A percentile compares a stretch with the other conserved stretches of the same genome.
Evolutionary conservation across 1,284 basidiomycete genomes (phyloP).

Genomic region (Moesziomyces parantarcticus): DNA sequence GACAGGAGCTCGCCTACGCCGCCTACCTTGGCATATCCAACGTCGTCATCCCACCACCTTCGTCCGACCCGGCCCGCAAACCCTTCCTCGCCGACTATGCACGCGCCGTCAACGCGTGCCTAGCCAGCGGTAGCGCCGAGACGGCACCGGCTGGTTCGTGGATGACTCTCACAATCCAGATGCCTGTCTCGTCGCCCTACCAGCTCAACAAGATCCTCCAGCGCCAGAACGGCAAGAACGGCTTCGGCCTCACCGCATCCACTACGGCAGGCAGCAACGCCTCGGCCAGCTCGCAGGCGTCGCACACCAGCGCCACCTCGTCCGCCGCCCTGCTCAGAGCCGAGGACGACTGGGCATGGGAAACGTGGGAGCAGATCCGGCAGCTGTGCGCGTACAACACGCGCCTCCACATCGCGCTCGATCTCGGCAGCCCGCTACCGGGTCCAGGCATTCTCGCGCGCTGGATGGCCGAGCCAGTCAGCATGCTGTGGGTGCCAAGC

Average conservation of each 20-base stretch:
- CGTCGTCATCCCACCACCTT: slow-evolving; percentile 88
- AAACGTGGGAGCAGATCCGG: slow-evolving; percentile 95
- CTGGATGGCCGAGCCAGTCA: slow-evolving; percentile 92
- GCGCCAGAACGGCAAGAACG: slow-evolving; percentile 39
- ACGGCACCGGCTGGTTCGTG: slow-evolving; percentile 49
- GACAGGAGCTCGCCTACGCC: slow-evolving; percentile 92
- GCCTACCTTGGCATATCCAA: slow-evolving; percentile 88
- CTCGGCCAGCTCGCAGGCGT: slow-evolving; percentile 37
- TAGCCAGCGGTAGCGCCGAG: slow-evolving; percentile 52
- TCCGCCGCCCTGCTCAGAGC: slow-evolving; percentile 78
- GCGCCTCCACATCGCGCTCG: slow-evolving; percentile 81
- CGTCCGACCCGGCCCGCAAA: slow-evolving; percentile 73
- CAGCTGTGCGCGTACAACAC: slow-evolving; percentile 87
- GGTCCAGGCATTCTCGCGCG: slow-evolving; percentile 75
- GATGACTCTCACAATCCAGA: slow-evolving; percentile 59
- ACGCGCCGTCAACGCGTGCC: slow-evolving; percentile 75
- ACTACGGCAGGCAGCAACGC: slow-evolving; percentile 35
- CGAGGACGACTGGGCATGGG: slow-evolving; percentile 75
- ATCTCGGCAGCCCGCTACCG: slow-evolving; percentile 82
- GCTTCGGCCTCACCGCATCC: slow-evolving; percentile 30
- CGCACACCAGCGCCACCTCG: slow-evolving; percentile 31
- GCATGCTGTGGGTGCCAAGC: slow-evolving; percentile 86
- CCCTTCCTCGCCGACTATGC: slow-evolving; percentile 90
- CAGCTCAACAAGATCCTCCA: slow-evolving; percentile 50
- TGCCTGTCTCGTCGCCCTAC: slow-evolving; percentile 62